These are phyloP conservation scores for Cytospora schulzeri DNA, from an alignment of 2,329 filamentous ascomycete species.

Conservation along the genomic window DNA sequence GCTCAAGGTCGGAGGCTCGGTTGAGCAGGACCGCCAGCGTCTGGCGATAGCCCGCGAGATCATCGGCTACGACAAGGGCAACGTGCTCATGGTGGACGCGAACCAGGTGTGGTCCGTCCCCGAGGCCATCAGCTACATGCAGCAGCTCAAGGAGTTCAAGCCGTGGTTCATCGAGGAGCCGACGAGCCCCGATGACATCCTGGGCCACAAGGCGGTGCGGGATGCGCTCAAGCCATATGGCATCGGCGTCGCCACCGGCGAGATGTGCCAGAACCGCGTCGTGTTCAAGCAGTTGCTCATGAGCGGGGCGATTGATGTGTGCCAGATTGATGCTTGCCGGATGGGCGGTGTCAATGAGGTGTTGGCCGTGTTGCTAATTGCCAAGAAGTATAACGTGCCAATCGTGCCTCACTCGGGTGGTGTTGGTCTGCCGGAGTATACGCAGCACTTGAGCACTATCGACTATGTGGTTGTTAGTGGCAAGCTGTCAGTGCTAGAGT, in stretches of 20 bases:
- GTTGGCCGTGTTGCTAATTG: constrained; percentile 84
- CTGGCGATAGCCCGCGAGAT: constrained; percentile 75
- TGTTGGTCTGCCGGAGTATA: constrained; percentile 90
- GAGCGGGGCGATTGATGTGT: constrained; percentile 79
- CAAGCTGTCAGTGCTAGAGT: constrained; percentile 82
- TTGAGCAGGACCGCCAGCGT: constrained; percentile 72
- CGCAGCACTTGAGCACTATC: constrained; percentile 87
- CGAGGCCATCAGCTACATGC: constrained; percentile 87
- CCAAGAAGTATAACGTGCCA: constrained; percentile 75
- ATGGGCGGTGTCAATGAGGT: constrained; percentile 91
- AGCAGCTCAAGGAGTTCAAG: constrained; percentile 77
- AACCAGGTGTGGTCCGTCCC: constrained; percentile 93
- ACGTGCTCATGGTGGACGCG: constrained; percentile 89
- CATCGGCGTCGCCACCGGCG: constrained; percentile 86
- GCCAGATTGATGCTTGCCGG: constrained; percentile 88
- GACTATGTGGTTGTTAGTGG: constrained; percentile 88
- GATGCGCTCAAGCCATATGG: constrained; percentile 74
- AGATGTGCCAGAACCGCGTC: constrained; percentile 95
- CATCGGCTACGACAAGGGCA: constrained; percentile 80
- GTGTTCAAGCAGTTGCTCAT: constrained; percentile 91
- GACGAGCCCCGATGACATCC: constrained; percentile 84
- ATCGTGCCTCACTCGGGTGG: constrained; percentile 89
- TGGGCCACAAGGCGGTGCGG: constrained; percentile 83
- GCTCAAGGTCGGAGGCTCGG: constrained; percentile 78
- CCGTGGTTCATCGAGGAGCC: constrained; percentile 96